Evolutionary conservation across 148 eudicot species (phyloP), one percentile per base, ranked within the genome.

Genomic region (Bassia scoparia): DNA sequence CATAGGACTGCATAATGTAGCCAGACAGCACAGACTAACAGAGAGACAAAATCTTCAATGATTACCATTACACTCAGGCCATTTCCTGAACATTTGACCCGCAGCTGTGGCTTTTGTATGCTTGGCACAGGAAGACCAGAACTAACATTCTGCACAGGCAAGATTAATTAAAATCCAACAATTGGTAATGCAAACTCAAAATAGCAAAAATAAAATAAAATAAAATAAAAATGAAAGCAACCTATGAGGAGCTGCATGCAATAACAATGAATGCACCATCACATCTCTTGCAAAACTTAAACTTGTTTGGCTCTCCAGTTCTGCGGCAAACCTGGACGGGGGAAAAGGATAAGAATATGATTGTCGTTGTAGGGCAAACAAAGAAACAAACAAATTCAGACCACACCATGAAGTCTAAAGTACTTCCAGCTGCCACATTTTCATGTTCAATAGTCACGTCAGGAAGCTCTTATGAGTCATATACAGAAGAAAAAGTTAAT

Each of bases 201-300:
- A 66, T 10, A 46, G 17, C 16, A 13, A 27, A 31, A 46, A 7
- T 4, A 48, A 44, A 41, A 71, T 18, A 26, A 17, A 61, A 18
- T 15, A 3, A 43, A 26, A 7, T 48, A 61, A 69, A 44, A 61
- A 48, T 26, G 58, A 18, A 31, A 53, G 65, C n/a, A 70, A 94
- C 98, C 98, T 95, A 71, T 95, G 98, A 8, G 98, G 98, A 77
- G 97, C 70, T 95, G 98, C 92, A 87, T 90, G 67, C 98, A 95
- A 76, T 95, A 91, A 83, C 98, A 95, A 69, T 95, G 98, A 76
- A 86, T 60, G 96, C 98, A 63, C 88, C 98, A 85, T 95, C 98
- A 72, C 98, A 95, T 78, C 98, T 89, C 80, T 83, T 87, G 86
- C 98, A 95, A 77, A 89, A 95, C 85, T 89, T 95, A 70, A 95